phyloP scores from a whole-genome alignment of 257 asterid species.

The Coffea eugenioides region DNA sequence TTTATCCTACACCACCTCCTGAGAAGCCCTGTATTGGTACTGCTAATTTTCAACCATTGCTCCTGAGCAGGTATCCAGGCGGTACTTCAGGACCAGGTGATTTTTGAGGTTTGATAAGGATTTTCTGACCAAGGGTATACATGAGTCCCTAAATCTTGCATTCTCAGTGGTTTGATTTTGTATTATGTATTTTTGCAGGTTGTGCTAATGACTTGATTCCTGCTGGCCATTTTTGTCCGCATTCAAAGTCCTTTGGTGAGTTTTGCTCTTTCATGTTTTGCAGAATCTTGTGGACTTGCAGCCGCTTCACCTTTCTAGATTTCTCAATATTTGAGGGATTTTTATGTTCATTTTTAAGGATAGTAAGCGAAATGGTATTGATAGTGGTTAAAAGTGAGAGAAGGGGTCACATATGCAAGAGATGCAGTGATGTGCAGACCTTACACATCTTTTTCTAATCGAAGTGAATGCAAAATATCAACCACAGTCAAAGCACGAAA shows the following conservation, averaged over 20 bases:
- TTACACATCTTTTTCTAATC: too few species aligned
- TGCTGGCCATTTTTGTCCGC: conserved; percentile 38
- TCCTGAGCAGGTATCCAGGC: conserved; percentile 27
- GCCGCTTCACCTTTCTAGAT: neutral
- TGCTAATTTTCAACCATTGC: conserved; percentile 34
- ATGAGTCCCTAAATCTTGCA: neutral
- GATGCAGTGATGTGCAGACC: neutral
- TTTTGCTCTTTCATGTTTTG: neutral
- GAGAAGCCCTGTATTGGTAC: conserved; percentile 38
- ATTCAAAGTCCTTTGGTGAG: conserved; percentile 27
- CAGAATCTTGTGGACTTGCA: neutral
- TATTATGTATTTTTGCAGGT: conserved; percentile 29
- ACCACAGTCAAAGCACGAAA: neutral
- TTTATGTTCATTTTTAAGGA: neutral
- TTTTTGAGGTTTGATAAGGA: conserved; percentile 3
- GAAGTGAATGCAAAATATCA: neutral
- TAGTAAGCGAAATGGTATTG: neutral
- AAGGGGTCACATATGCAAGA: neutral
- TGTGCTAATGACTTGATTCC: conserved; percentile 30
- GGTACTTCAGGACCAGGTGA: conserved; percentile 36
- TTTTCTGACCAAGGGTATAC: neutral
- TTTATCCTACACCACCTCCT: conserved; percentile 35
- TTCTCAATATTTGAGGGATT: neutral
- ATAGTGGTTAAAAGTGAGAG: neutral
- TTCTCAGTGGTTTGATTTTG: conserved; percentile 6